These are phyloP conservation scores for Xerocomellus chrysenteron DNA, from an alignment of 768 basidiomycete species.

Conservation along the genomic window DNA sequence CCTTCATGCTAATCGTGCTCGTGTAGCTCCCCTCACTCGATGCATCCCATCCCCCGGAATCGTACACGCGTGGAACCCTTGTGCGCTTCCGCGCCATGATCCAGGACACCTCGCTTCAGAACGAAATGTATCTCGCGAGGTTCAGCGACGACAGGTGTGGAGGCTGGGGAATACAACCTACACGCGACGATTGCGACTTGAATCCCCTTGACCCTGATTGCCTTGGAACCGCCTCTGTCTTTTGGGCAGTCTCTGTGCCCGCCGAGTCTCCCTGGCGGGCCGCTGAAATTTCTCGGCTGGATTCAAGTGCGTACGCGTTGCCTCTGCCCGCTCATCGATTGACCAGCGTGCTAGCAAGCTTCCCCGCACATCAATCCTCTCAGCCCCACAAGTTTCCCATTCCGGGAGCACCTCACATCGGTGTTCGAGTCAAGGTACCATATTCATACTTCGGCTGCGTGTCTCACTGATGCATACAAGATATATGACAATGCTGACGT, in stretches of 20 bases:
- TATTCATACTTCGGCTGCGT: not conserved
- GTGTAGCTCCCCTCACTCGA: slow-evolving; percentile 59
- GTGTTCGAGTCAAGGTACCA: slow-evolving; percentile 67
- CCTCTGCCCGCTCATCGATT: not conserved
- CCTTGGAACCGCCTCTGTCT: slow-evolving; percentile 58
- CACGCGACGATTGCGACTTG: slow-evolving; percentile 16
- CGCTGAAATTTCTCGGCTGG: slow-evolving; percentile 27
- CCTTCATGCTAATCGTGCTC: not conserved
- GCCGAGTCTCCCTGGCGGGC: slow-evolving; percentile 62
- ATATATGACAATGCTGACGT: slow-evolving; percentile 52
- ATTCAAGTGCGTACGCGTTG: slow-evolving; percentile 17
- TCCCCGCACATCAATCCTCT: slow-evolving; percentile 26
- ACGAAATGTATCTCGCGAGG: slow-evolving; percentile 68
- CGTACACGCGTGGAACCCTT: slow-evolving; percentile 51
- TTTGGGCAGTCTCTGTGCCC: slow-evolving; percentile 79
- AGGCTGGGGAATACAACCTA: slow-evolving; percentile 69
- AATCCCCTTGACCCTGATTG: slow-evolving; percentile 42
- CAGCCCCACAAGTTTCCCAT: slow-evolving; percentile 66
- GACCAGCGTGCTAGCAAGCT: slow-evolving; percentile 19
- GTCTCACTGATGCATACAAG: slow-evolving; percentile 35
- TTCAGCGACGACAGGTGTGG: slow-evolving; percentile 47
- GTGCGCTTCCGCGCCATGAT: slow-evolving; percentile 78
- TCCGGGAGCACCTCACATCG: slow-evolving; percentile 54
- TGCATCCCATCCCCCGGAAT: slow-evolving; percentile 46
- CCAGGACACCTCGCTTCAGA: slow-evolving; percentile 75